Base-by-base conservation (phyloP, 2,329 filamentous ascomycete genomes). In the Herpotrichia juniperi region DNA sequence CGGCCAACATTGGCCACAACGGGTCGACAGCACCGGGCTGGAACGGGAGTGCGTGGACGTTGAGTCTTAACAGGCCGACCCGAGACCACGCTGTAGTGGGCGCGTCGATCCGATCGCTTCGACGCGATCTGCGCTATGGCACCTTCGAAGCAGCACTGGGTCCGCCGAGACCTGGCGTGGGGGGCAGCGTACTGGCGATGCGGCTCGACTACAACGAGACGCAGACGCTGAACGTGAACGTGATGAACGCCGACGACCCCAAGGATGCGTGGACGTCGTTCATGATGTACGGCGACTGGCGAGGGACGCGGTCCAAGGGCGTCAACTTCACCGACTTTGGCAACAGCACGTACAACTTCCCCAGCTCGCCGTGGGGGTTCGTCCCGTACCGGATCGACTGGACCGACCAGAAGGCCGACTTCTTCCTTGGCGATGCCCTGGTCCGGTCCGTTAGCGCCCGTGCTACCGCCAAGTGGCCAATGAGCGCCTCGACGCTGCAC, bases 311-410 rank as follows among this genome's bases (percentile, higher is more conserved):
- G 74, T 34, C 67, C 81, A 37, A 68, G 74, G 21, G 67, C 51
- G 68, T 61, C 35, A 72, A 65, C 51, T 79, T 78, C 57, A 77
- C 74, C n/a, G 69, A 63, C 22, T 59, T 74, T 21, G 67, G 54
- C 25, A 65, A 64, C 11, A 53, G 56, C 4, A 53, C 64, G 7
- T 50, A 59, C 4, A 72, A 69, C 51, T 69, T 65, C 42, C 73
- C 54, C 47, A 56, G 63, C 35, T 53, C 69, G 42, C 75, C 76
- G 4, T 80, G 76, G 76, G 67, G 76, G 14, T 81, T 74, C 56
- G 72, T 70, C 16, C 78, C 81, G 44, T 75, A 75, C 48, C 72
- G 77, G n/a, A 74, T 81, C 42, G 78, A 81, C 55, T 81, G 79
- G 79, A 78, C 73, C 3, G 51, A 66, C 10, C 69, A 79, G 32